Percentiles rank a stretch among this genome's conserved stretches.
phyloP scores from a whole-genome alignment of 306 rosid genomes.

The Malus domestica region DNA sequence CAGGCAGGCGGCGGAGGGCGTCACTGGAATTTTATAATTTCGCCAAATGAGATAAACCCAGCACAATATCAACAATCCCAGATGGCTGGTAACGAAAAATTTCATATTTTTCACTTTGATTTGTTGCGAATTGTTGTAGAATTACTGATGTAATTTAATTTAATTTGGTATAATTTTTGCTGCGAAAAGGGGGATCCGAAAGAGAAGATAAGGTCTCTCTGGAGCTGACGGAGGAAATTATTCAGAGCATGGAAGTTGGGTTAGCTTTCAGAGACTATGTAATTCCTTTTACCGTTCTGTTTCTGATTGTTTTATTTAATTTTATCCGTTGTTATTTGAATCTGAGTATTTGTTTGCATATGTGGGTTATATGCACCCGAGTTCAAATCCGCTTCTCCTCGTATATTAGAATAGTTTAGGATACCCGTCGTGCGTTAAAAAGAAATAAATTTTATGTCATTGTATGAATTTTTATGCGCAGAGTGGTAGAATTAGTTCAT shows the following conservation, averaged over 20 bases:
- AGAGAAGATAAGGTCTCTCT: slow-evolving; percentile 86
- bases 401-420: too few relatives aligned
- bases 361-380: too few relatives aligned
- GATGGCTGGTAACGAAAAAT: slow-evolving; percentile 49
- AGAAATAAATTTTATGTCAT: too few relatives aligned
- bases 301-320: not conserved
- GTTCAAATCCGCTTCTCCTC: not conserved
- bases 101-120: not conserved
- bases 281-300: not conserved
- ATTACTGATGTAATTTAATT: not conserved
- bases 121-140: not conserved
- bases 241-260: slow-evolving; percentile 99
- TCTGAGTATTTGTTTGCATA: not conserved
- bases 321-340: not conserved
- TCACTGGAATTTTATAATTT: not conserved
- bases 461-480: slow-evolving; percentile 14
- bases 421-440: too few relatives aligned
- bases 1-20: not conserved
- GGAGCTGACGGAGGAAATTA: slow-evolving; percentile 88
- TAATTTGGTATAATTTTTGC: not conserved
- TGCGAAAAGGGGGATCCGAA: slow-evolving; percentile 46
- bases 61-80: not conserved
- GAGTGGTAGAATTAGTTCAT: slow-evolving; percentile 82
- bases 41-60: not conserved
- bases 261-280: slow-evolving; percentile 90